Evolutionary conservation across 805 yeast genomes (phyloP), one percentile per base, ranked within the genome.

Genomic region (Jamesozyma jinghongensis): DNA sequence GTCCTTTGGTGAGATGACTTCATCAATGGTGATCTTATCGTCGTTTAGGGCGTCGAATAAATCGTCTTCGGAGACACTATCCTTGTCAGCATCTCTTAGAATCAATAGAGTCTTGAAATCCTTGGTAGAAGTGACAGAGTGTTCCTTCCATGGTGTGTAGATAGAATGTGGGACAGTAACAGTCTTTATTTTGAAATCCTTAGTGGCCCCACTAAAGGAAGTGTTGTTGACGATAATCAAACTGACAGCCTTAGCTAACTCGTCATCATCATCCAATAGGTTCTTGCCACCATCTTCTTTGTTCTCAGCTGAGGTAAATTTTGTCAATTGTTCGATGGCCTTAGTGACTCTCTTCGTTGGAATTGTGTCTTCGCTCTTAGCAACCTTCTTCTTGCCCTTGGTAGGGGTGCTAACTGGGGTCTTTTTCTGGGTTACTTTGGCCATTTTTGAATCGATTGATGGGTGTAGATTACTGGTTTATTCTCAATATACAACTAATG

Each of bases 1-100:
- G 50, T 86, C 82, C 35, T 76, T 70, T 41, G 81, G 80, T 5
- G 92, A 73, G 27, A 87, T 70, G 40, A 88, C 78, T 42, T 76
- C 68, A 36, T 59, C 58, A 17, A 65, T 45, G 5, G 58, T 47
- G 19, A 58, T 53, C 22, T 51, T 55, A 30, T 57, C 45, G 34
- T 61, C 53, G 18, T 57, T 59, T 56, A 87, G 94, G 52, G 85
- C 77, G 36, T 85, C 75, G 79, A 64, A 63, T 86, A 87, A 35
- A 77, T 70, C 73, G 34, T 69, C 72, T 38, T 61, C 61, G 16
- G 57, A 32, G 36, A 61, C 47, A 33, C 54, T 55, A 32, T 53
- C 40, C 38, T 59, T 52, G 54, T 70, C 54, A 63, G 73, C 54
- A 59, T 70, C 60, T 35, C 52, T 60, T 56, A 69, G 44, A 44